Base-by-base conservation (phyloP, 352 stramenopile genomes). In the Aphanomyces invadans region DNA sequence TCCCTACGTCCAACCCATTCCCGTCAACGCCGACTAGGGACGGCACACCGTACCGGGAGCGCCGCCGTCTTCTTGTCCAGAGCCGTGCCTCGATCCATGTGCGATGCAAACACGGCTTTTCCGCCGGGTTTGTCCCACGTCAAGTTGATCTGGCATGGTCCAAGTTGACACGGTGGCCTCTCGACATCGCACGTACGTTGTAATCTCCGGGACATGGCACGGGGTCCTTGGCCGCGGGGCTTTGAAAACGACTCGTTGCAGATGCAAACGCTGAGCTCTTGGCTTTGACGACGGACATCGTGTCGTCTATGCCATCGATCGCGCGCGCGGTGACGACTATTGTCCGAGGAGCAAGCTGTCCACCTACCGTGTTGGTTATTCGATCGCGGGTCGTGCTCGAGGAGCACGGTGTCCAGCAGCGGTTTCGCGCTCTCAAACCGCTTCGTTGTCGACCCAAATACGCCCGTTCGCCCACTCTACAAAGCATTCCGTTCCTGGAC, bases 401-500 rank as follows among this genome's bases (percentile, higher is more conserved):
- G 7, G 36, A 42, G 36, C 10, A 64, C 21, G 19, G 36, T 52
- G 33, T 64, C 33, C 7, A 64, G n/a, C 12, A 64, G 12, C 0
- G 32, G 5, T 4, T n/a, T 28, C n/a, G 55, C 49, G 15, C 76
- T 75, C 39, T 89, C 83, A 65, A 91, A 91, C 5, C 83, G 78
- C 59, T 83, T 88, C n/a, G 79, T 82, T 3, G 83, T 91, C 32
- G 76, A 87, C 3, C 83, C 83, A 46, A 91, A 89, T 15, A 81
- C 86, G 28, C 76, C 76, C 12, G 89, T 77, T 17, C 80, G 75
- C 63, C 83, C 88, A 31, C 73, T 78, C 83, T 91, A 60, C 1
- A 65, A 46, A 9, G 29, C 38, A 28, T 5, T 15, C 56, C 19
- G 59, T 70, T 51, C 28, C 19, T 38, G 25, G 28, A 26, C 17